Percentiles rank a stretch among this genome's conserved stretches.
These are phyloP conservation scores for Articulospora tetracladia DNA, from an alignment of 495 filamentous ascomycete genomes.

Conservation along the genomic window DNA sequence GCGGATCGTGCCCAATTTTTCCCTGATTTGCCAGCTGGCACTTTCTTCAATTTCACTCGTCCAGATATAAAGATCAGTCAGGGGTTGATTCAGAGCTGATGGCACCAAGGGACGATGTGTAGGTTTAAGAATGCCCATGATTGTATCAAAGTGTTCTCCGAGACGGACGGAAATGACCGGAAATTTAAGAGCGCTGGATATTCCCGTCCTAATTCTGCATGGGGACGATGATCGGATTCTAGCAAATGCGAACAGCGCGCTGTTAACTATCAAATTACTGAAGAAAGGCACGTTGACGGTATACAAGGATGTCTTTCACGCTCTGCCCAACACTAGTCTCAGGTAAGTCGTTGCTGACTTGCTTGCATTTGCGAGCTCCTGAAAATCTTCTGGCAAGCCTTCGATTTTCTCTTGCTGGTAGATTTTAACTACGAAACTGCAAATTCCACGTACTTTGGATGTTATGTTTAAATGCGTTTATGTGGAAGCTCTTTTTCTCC, in stretches of 20 bases:
- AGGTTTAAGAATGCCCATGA: constrained; percentile 34
- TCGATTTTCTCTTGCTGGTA: too few species aligned
- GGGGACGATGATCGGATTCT: constrained; percentile 37
- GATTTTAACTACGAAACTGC: too few species aligned
- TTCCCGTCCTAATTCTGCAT: constrained; percentile 33
- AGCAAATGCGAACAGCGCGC: constrained; percentile 21
- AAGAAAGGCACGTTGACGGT: too few species aligned
- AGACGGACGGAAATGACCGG: constrained; percentile 37
- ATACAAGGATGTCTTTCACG: too few species aligned
- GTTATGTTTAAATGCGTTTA: too few species aligned
- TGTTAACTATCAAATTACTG: too few species aligned
- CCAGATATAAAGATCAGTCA: constrained; percentile 28
- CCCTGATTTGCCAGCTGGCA: constrained; percentile 33
- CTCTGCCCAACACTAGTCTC: too few species aligned
- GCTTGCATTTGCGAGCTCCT: too few species aligned
- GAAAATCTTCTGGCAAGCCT: too few species aligned
- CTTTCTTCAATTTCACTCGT: constrained; percentile 40
- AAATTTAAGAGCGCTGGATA: constrained; percentile 34
- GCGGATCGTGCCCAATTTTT: constrained; percentile 36
- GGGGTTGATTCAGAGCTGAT: constrained; percentile 36
- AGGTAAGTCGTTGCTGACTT: too few species aligned
- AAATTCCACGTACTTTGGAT: too few species aligned
- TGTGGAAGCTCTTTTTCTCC: too few species aligned
- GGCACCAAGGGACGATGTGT: constrained; percentile 33
- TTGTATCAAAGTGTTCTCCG: constrained; percentile 34